Conservation (phyloP, 495 filamentous ascomycete species). For the Stereocaulon alpinum region DNA sequence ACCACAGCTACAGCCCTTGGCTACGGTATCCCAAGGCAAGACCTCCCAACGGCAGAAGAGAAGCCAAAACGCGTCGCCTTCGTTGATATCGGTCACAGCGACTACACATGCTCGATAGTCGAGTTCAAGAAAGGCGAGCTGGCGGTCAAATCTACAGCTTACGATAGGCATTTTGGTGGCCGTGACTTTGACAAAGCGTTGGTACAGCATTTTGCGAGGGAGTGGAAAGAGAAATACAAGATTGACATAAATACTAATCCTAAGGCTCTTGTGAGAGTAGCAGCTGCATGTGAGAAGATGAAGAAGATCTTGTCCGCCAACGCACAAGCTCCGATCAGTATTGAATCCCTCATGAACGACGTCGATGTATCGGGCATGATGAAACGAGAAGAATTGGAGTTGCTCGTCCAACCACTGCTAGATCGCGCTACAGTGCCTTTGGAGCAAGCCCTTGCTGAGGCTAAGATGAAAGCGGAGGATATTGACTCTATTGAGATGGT, state of each 20-base stretch:
- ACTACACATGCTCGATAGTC: slow-evolving; percentile 88
- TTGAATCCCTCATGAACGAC: slow-evolving; percentile 98
- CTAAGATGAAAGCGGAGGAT: slow-evolving; percentile 78
- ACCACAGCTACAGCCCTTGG: slow-evolving; percentile 93
- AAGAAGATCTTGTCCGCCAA: slow-evolving; percentile 99
- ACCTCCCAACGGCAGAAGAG: slow-evolving; percentile 81
- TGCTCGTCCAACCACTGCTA: slow-evolving; percentile 76
- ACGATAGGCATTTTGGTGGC: slow-evolving; percentile 92
- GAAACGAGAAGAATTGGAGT: slow-evolving; percentile 90
- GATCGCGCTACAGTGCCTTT: slow-evolving; percentile 61
- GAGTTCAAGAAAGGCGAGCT: slow-evolving; percentile 98
- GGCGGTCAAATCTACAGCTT: slow-evolving; percentile 84
- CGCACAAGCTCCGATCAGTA: slow-evolving; percentile 84
- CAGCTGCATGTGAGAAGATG: slow-evolving; percentile 85
- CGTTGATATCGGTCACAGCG: slow-evolving; percentile 92
- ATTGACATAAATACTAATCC: slow-evolving; percentile 79
- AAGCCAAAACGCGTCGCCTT: slow-evolving; percentile 88
- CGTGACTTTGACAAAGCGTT: slow-evolving; percentile 93
- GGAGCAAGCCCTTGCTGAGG: slow-evolving; percentile 84
- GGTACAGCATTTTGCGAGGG: slow-evolving; percentile 85
- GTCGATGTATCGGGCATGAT: slow-evolving; percentile 80
- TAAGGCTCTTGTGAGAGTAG: slow-evolving; percentile 79
- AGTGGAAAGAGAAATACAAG: slow-evolving; percentile 90
- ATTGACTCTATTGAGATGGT: slow-evolving; percentile 92
- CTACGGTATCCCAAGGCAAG: slow-evolving; percentile 94